These are phyloP conservation scores for Zygoascus meyerae DNA, from an alignment of 1,139 yeast species.

Conservation along the genomic window DNA sequence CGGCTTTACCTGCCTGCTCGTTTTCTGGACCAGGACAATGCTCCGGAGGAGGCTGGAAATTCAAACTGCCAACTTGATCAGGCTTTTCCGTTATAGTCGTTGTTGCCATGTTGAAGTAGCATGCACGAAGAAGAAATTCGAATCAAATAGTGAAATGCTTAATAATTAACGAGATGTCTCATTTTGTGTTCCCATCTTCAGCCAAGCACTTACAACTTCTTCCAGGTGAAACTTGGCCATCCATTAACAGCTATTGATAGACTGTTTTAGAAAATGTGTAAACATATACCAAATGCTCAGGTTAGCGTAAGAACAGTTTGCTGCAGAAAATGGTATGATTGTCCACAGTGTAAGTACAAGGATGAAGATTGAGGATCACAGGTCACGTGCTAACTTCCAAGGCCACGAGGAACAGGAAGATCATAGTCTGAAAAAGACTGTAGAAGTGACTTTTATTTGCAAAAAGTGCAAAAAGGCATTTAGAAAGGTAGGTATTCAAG, in stretches of 20 bases:
- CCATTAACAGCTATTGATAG: too few relatives aligned
- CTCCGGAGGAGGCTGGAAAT: conserved; percentile 52
- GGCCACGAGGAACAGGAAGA: conserved; percentile 34
- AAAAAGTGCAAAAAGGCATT: conserved; percentile 37
- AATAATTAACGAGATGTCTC: too few relatives aligned
- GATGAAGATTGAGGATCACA: background rate
- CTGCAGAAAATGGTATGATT: conserved; percentile 36
- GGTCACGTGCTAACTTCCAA: conserved; percentile 8
- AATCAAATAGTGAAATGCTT: conserved; percentile 9
- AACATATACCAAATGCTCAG: conserved; percentile 35
- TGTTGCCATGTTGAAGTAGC: conserved; percentile 10
- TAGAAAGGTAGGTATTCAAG: conserved; percentile 26
- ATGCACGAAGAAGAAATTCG: background rate
- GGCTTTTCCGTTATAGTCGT: conserved; percentile 7
- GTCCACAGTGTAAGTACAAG: conserved; percentile 32
- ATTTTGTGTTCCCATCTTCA: too few relatives aligned
- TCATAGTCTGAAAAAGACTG: conserved; percentile 31
- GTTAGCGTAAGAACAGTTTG: conserved; percentile 36
- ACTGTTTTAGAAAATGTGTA: conserved; percentile 26
- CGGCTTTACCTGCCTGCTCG: conserved; percentile 86
- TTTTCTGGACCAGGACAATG: conserved; percentile 99
- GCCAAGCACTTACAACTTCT: background rate
- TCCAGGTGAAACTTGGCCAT: too few relatives aligned
- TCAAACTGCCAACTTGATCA: conserved; percentile 1
- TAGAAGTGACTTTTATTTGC: conserved; percentile 35